Conservation (phyloP, 306 rosid genomes). For the Fragaria nilgerrensis region DNA sequence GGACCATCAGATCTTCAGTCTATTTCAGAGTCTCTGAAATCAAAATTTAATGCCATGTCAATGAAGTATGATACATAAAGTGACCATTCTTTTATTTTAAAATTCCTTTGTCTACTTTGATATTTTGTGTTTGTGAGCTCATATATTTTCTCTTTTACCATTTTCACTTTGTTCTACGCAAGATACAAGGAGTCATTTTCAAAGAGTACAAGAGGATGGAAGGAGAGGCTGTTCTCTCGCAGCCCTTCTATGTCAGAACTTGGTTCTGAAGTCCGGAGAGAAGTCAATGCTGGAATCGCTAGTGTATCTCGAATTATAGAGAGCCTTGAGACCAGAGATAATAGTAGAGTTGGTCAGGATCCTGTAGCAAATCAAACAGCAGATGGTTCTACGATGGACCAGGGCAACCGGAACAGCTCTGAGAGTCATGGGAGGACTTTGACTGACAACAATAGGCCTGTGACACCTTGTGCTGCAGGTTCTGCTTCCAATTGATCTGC, state of each 20-base stretch:
- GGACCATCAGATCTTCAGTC: constrained; percentile 84
- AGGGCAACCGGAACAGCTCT: constrained; percentile 31
- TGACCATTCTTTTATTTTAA: constrained; percentile 7
- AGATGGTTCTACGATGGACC: constrained; percentile 32
- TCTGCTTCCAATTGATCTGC: constrained; percentile 42
- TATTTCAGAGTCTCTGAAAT: constrained; percentile 74
- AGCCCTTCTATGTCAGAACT: constrained; percentile 56
- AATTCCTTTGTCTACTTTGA: neutral
- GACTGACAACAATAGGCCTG: constrained; percentile 28
- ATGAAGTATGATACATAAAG: constrained; percentile 45
- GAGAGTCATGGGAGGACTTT: constrained; percentile 41
- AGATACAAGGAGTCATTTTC: constrained; percentile 93
- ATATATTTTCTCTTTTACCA: constrained; percentile 11
- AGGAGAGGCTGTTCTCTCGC: constrained; percentile 72
- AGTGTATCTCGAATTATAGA: constrained; percentile 64
- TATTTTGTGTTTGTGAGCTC: constrained; percentile 6
- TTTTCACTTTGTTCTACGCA: constrained; percentile 17
- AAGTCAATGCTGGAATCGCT: constrained; percentile 55
- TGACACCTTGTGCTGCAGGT: constrained; percentile 47
- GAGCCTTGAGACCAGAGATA: constrained; percentile 49
- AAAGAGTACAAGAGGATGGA: constrained; percentile 83
- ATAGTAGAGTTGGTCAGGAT: constrained; percentile 25
- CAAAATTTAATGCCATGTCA: constrained; percentile 62
- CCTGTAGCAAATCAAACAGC: constrained; percentile 35
- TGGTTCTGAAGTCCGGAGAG: constrained; percentile 57